Evolutionary conservation across 2,329 filamentous ascomycete species (phyloP), one percentile per base, ranked within the genome.

Genomic region (Penicillium polonicum): DNA sequence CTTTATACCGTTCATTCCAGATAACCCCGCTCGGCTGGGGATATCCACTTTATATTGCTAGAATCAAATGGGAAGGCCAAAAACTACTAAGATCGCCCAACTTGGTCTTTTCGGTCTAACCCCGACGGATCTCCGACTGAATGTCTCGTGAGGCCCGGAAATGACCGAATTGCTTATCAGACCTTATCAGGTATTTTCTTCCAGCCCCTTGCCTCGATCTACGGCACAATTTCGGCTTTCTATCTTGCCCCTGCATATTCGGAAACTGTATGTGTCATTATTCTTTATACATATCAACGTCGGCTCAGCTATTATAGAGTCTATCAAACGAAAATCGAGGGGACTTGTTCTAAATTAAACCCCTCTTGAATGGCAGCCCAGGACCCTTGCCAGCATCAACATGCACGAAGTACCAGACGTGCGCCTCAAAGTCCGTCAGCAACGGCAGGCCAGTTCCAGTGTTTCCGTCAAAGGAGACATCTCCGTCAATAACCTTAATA

Each of bases 401-500:
- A 25, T 57, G 17, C 27, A 60, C 56, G 50, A 70, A 70, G 17
- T 70, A 70, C 67, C 66, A 70, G 27, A 64, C 56, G 36, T 70
- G 68, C 5, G 64, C 65, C 15, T 52, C n/a, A 33, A 68, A 57
- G 1, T 52, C 55, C 6, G 53, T 42, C 3, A 68, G 4, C 9
- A 39, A 49, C 1, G 65, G 66, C 1, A 59, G 9, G 4, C 68
- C 70, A 55, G 57, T 65, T 8, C 66, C 65, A 10, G 66, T 66
- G 42, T 70, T 70, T 0, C 70, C 70, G 1, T 65, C 31, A 5
- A 48, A 60, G 23, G 67, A 69, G 12, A 70, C 52, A 13, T 58
- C 61, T 2, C 68, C 67, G 1, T 63, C 45, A 13, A 69, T 52
- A 5, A 69, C 62, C 19, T 64, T 43, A 7, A 72, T 54, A 25